Conservation (phyloP, 1,284 basidiomycete species). For the Thecaphora thlaspeos region DNA sequence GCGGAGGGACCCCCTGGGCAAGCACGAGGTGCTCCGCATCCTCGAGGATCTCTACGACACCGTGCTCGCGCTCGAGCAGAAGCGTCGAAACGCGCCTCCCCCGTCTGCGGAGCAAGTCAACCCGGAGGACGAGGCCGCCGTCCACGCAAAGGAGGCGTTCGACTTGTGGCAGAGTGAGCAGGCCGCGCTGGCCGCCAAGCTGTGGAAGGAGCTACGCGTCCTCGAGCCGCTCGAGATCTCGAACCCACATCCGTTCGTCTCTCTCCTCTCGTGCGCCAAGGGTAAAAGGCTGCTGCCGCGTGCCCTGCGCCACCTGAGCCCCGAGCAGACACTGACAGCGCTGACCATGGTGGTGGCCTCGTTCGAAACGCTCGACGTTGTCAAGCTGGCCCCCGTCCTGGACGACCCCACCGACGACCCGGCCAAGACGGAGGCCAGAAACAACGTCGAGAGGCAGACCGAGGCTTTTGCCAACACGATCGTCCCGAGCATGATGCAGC, state of each 20-base stretch:
- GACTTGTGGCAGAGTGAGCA: slow-evolving; percentile 33
- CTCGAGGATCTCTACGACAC: slow-evolving; percentile 85
- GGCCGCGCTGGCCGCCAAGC: slow-evolving; percentile 41
- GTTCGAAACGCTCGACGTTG: slow-evolving; percentile 80
- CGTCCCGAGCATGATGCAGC: slow-evolving; percentile 78
- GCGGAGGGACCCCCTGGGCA: slow-evolving; percentile 65
- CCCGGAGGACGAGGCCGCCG: slow-evolving; percentile 59
- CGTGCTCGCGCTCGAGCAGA: slow-evolving; percentile 80
- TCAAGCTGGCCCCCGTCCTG: slow-evolving; percentile 17
- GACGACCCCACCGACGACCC: slow-evolving; percentile 30
- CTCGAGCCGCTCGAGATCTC: slow-evolving; percentile 89
- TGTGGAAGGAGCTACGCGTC: slow-evolving; percentile 81
- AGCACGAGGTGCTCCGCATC: slow-evolving; percentile 74
- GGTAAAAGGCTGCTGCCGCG: slow-evolving; percentile 90
- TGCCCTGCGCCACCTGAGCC: slow-evolving; percentile 78
- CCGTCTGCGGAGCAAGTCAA: slow-evolving; percentile 23
- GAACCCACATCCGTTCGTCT: slow-evolving; percentile 96
- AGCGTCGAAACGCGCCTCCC: slow-evolving; percentile 74
- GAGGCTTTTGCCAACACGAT: slow-evolving; percentile 84
- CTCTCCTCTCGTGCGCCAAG: slow-evolving; percentile 81
- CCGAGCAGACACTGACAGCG: slow-evolving; percentile 77
- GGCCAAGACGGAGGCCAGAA: slow-evolving; percentile 29
- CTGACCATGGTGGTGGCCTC: slow-evolving; percentile 89
- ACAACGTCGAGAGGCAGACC: slow-evolving; percentile 81
- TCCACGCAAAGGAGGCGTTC: slow-evolving; percentile 11